phyloP scores from a whole-genome alignment of 2,329 filamentous ascomycete species.

The Scedosporium aurantiacum region DNA sequence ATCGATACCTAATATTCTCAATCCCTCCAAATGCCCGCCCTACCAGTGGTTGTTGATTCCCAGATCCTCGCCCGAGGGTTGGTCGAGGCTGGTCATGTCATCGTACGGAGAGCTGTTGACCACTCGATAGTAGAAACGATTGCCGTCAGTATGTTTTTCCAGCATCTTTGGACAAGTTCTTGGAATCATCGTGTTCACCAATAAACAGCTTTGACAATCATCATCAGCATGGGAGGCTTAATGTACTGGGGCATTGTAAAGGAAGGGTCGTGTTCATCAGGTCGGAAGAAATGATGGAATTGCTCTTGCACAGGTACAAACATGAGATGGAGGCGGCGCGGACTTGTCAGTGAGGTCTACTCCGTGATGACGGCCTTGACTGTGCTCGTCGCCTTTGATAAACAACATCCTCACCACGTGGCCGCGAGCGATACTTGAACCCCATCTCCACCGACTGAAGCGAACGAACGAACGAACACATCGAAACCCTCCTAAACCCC shows the following conservation, averaged over 20 bases:
- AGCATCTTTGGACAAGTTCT: not conserved
- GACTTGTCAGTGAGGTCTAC: no score
- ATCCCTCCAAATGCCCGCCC: not conserved
- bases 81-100: not conserved
- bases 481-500: no score
- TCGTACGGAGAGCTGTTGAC: not conserved
- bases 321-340: no score
- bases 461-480: no score
- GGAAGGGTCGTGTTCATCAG: not conserved
- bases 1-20: not conserved
- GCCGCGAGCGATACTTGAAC: no score
- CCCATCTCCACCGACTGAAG: no score
- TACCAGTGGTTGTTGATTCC: not conserved
- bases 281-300: not conserved
- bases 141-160: not conserved
- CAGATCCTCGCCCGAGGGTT: not conserved
- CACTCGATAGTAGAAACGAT: not conserved
- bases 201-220: not conserved
- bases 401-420: no score
- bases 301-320: no score
- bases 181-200: not conserved
- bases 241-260: not conserved
- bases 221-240: not conserved
- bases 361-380: no score
- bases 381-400: no score